Base-by-base conservation (phyloP, 176 grass and related monocot species). In the Ensete ventricosum region DNA sequence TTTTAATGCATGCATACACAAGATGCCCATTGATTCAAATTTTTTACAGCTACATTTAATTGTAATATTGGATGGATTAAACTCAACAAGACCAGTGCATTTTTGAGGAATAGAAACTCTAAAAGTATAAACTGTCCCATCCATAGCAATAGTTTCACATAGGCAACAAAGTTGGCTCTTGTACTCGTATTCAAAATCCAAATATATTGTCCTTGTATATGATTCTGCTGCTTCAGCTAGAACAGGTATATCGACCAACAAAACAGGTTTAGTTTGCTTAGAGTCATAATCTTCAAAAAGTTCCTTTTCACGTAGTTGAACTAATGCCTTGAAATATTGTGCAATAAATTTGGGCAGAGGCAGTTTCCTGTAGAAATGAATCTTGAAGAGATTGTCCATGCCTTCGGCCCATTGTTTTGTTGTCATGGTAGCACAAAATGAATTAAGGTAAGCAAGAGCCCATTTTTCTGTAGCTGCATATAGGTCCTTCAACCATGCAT, bases 1-100 rank as follows among this genome's bases (percentile, higher is more conserved):
- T 64, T 84, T 88, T 8, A 88, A 77, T 27, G 78, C 69, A 65
- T 88, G 86, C 86, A 84, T 88, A 62, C 86, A 84, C 27, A 79
- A 77, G 72, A 88, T 75, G 7, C 82, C 78, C 62, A 76, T 74
- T 5, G 82, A 88, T 58, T 88, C 82, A 14, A 88, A 84, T 72
- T 84, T 88, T 54, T 84, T 88, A 64, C 86, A 79, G 71, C 86
- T 88, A 57, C 82, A 84, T 17, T 75, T 69, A 49, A 88, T 74
- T 12, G 79, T 74, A 62, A 76, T 52, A 53, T 68, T 67, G 14
- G 73, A 72, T 9, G 60, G 69, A 55, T 81, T 69, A 60, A 88
- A 81, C 7, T 84, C 73, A 54, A 81, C 67, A 34, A 78, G 60
- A 63, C 78, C 82, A 25, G 27, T 81, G 54, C 60, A 75, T n/a